Evolutionary conservation across 2,329 filamentous ascomycete species (phyloP).

Genomic region (Penicillium sp.): DNA sequence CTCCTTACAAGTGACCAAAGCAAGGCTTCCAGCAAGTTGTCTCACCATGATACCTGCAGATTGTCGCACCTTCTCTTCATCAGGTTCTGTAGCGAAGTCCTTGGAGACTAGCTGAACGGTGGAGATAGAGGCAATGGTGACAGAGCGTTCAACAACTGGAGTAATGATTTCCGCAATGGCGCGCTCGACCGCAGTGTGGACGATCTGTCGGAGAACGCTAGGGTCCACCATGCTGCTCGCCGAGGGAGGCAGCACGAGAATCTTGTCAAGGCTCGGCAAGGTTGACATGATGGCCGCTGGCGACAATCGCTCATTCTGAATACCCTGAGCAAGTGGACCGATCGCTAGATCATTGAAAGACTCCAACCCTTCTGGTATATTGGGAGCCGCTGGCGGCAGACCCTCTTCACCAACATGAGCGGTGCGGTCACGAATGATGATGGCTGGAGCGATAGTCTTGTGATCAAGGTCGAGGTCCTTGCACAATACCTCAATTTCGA

Average conservation of each 20-base stretch:
- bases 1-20: slow-evolving; percentile 97
- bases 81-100: slow-evolving; percentile 90
- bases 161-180: slow-evolving; percentile 96
- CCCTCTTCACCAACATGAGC: slow-evolving; percentile 65
- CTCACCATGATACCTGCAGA: slow-evolving; percentile 94
- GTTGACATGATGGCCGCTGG: slow-evolving; percentile 75
- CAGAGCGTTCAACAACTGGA: slow-evolving; percentile 93
- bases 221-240: slow-evolving; percentile 76
- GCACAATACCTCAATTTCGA: slow-evolving; percentile 97
- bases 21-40: slow-evolving; percentile 87
- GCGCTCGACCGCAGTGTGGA: slow-evolving; percentile 80
- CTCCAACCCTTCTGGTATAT: slow-evolving; percentile 70
- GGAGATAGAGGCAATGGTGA: slow-evolving; percentile 96
- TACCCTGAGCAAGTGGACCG: slow-evolving; percentile 69
- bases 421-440: slow-evolving; percentile 76
- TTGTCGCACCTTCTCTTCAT: slow-evolving; percentile 81
- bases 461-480: slow-evolving; percentile 90
- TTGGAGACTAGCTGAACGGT: slow-evolving; percentile 95
- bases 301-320: slow-evolving; percentile 71
- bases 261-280: slow-evolving; percentile 78
- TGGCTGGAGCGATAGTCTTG: slow-evolving; percentile 84
- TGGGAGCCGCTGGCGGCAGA: slow-evolving; percentile 48
- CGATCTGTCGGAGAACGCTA: slow-evolving; percentile 68
- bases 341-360: slow-evolving; percentile 81
- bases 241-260: slow-evolving; percentile 76